Evolutionary conservation across 441 rosid species (phyloP).

Genomic region (Biscutella laevigata): DNA sequence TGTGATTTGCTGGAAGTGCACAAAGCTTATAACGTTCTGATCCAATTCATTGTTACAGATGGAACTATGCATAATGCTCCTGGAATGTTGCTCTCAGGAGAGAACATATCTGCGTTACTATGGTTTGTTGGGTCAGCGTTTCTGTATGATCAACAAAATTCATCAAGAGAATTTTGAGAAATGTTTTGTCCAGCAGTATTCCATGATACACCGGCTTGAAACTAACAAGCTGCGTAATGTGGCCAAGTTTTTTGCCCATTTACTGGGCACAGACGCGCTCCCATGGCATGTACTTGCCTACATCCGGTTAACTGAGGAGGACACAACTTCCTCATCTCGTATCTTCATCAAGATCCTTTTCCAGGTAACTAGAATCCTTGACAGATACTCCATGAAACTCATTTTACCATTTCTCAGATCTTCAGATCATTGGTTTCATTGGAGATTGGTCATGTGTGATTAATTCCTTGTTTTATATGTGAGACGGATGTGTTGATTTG

Average conservation of each 20-base stretch:
- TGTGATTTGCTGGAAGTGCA: not conserved
- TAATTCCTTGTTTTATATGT: not conserved
- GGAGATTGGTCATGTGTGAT: not conserved
- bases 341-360: slow-evolving; percentile 93
- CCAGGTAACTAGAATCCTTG: slow-evolving; percentile 42
- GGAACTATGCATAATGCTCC: slow-evolving; percentile 83
- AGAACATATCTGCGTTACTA: slow-evolving; percentile 83
- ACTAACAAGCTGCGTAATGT: slow-evolving; percentile 80
- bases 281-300: slow-evolving; percentile 87
- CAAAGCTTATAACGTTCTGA: not conserved
- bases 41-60: slow-evolving; percentile 40
- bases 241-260: slow-evolving; percentile 86
- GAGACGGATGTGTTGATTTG: slow-evolving; percentile 2
- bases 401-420: slow-evolving; percentile 2
- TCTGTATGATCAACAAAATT: slow-evolving; percentile 84
- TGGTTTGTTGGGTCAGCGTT: slow-evolving; percentile 82
- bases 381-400: not conserved
- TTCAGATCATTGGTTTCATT: not conserved
- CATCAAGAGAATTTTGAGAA: slow-evolving; percentile 80
- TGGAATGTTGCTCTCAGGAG: slow-evolving; percentile 95
- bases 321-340: slow-evolving; percentile 81
- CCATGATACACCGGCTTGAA: slow-evolving; percentile 87
- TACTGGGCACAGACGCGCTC: slow-evolving; percentile 76
- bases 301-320: slow-evolving; percentile 78
- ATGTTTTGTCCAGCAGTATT: slow-evolving; percentile 80